Evolutionary conservation across 1,284 basidiomycete species (phyloP), one percentile per base, ranked within the genome.

Genomic region (Ustilago trichophora): DNA sequence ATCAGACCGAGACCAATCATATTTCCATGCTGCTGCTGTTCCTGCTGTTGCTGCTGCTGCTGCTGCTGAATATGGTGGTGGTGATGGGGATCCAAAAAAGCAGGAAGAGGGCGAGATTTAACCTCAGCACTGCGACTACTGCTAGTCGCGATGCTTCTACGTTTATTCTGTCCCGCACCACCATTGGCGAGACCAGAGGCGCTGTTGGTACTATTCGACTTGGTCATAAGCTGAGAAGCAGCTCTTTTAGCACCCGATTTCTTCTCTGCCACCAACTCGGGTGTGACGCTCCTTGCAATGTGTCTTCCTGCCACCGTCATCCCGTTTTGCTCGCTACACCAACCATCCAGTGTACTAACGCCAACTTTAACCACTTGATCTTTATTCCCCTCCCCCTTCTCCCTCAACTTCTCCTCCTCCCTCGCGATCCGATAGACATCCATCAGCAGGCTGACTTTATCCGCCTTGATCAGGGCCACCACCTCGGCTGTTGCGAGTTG

Each of bases 371-470:
- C 55, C 33, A 67, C 40, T 11, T 53, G 55, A 29, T 73, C 63
- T 25, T 69, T 46, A 2, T 22, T 36, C 19, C 62, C 73, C 4
- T 35, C 32, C 6, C 60, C 55, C 19, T 43, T 52, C 29, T 75
- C 73, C 15, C 76, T 52, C 11, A 80, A 50, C 44, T 63, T 64
- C 47, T 78, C 77, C 47, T 78, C 77, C 48, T 78, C 77, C 48
- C 83, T 67, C 73, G 84, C 85, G n/a, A 85, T 82, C 36, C 82
- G 77, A 75, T 85, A 86, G 19, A 86, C 82, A 59, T 85, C 84
- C 41, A 83, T 82, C 5, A 86, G 69, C 54, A 84, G 81, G 19
- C 76, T 77, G 42, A 84, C 80, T 55, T 83, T 83, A 29, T 84
- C 82, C 4, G 80, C 80, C 22, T 83, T 82, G 53, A 85, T 85